Percentiles rank a stretch among this genome's conserved stretches.
phyloP scores from a whole-genome alignment of 192 early-diverging fungal species.

The Coemansia asiatica region DNA sequence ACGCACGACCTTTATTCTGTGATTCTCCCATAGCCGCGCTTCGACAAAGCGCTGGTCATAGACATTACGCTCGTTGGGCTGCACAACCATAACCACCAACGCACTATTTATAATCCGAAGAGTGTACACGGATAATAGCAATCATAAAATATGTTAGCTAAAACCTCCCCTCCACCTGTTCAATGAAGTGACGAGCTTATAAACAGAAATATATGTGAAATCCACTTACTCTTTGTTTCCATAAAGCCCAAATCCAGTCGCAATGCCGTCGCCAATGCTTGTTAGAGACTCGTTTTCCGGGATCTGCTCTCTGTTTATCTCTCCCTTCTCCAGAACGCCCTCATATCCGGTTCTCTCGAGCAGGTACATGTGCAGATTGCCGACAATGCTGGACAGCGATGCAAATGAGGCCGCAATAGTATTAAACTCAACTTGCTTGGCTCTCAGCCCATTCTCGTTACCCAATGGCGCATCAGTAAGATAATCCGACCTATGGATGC shows the following conservation, averaged over 20 bases:
- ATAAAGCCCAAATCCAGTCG: slow-evolving; percentile 60
- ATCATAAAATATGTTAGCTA: too few species aligned
- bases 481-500: slow-evolving; percentile 92
- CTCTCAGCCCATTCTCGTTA: slow-evolving; percentile 31
- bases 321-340: slow-evolving; percentile 18
- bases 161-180: too few species aligned
- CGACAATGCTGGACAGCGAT: slow-evolving; percentile 70
- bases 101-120: slow-evolving; percentile 57
- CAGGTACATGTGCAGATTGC: slow-evolving; percentile 67
- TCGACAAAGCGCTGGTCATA: slow-evolving; percentile 81
- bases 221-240: slow-evolving; percentile 20
- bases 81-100: slow-evolving; percentile 83
- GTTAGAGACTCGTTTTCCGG: slow-evolving; percentile 69
- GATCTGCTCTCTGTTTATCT: slow-evolving; percentile 38
- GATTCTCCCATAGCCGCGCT: slow-evolving; percentile 42
- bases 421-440: slow-evolving; percentile 94
- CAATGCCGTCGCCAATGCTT: slow-evolving; percentile 74
- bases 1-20: slow-evolving; percentile 33
- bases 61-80: slow-evolving; percentile 88
- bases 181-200: too few species aligned
- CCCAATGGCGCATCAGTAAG: slow-evolving; percentile 67
- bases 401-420: slow-evolving; percentile 93
- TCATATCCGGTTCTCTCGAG: slow-evolving; percentile 36
- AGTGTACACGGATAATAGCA: too few species aligned
- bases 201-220: too few species aligned